A percentile compares a stretch with the other conserved stretches of the same genome.
phyloP scores from a whole-genome alignment of 352 stramenopile genomes.

The Chrysophaeum taylorii region DNA sequence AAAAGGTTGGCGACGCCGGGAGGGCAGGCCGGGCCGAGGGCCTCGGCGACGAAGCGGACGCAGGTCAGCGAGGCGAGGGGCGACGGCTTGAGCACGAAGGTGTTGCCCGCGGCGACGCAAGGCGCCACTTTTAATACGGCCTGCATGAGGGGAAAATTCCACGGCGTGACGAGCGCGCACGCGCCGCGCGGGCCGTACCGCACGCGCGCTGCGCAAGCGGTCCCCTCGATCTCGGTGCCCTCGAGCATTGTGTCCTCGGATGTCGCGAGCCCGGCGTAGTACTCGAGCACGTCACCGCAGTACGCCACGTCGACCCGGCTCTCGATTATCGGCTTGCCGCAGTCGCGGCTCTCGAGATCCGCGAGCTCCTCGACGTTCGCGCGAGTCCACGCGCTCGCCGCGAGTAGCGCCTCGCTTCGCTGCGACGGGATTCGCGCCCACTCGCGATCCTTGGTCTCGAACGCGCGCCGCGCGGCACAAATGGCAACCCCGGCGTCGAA shows the following conservation, averaged over 20 bases:
- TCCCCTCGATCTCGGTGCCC: neutral
- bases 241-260: too few relatives aligned
- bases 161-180: conserved; percentile 27
- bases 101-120: conserved; percentile 34
- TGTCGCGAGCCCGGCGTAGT: neutral
- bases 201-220: conserved; percentile 19
- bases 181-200: conserved; percentile 18
- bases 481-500: neutral
- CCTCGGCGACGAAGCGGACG: conserved; percentile 28
- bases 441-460: neutral
- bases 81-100: conserved; percentile 34
- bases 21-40: conserved; percentile 28
- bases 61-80: conserved; percentile 28
- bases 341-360: neutral
- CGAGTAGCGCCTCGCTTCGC: neutral
- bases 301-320: neutral
- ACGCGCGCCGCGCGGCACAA: neutral
- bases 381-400: neutral
- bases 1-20: conserved; percentile 26
- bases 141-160: conserved; percentile 34
- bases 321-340: neutral
- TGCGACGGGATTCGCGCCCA: neutral
- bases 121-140: conserved; percentile 33
- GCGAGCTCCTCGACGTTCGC: neutral
- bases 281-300: conserved; percentile 3